Evolutionary conservation across 2,329 filamentous ascomycete species (phyloP), one percentile per base, ranked within the genome.

Genomic region (Cladophialophora immunda): DNA sequence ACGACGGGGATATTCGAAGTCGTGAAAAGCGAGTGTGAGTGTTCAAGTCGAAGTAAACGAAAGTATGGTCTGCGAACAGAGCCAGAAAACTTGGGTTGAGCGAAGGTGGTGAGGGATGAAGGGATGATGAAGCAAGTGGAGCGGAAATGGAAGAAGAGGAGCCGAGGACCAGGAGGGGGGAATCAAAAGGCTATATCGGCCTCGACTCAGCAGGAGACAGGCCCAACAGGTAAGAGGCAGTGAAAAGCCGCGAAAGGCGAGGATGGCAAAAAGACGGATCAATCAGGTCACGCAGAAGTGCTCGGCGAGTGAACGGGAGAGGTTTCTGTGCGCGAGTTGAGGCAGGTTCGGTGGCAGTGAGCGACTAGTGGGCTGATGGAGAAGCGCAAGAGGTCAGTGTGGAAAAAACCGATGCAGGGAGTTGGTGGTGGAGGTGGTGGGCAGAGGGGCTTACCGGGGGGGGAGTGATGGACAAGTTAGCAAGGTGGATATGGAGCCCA

Each of bases 31-130:
- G 71, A 72, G 64, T 70, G 70, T 70, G 66, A 68, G 52, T 45
- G 34, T 64, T 45, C 22, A 36, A 68, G 63, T 45, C 38, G 32
- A 52, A 38, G 52, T 62, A 65, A 73, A 73, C 70, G 71, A 73
- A 72, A 66, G 71, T 71, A 68, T 69, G 70, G 69, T 63, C 71
- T 73, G 71, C 70, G 69, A 72, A 71, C 70, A 73, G 71, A 69
- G 53, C 70, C 70, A 68, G 64, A 65, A 70, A 64, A 68, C 59
- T 66, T 32, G 65, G 55, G 45, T 34, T 65, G 70, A 72, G 70
- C 62, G 68, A 70, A 67, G 53, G 70, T 67, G 62, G 60, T 64
- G 61, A 68, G 62, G 61, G 57, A 58, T 50, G 57, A 57, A 50
- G 41, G 55, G 55, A 34, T 27, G 36, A 45, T 47, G 60, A 53